These are phyloP conservation scores for Sphaerobolus stellatus DNA, from an alignment of 1,284 basidiomycete genomes.

Conservation along the genomic window DNA sequence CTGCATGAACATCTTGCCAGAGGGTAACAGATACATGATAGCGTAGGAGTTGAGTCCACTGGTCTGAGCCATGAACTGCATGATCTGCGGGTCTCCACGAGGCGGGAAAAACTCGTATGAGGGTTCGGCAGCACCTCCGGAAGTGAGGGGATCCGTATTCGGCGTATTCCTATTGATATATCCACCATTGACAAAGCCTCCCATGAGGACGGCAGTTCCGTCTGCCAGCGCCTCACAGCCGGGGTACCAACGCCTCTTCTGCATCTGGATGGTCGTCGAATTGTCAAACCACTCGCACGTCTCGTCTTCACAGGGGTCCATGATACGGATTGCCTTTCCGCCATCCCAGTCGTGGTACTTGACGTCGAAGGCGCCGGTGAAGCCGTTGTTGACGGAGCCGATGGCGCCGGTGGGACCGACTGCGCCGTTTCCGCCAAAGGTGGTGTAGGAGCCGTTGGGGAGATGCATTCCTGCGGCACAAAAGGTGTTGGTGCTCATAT, in stretches of 20 bases:
- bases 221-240: constrained; percentile 75
- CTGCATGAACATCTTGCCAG: constrained; percentile 82
- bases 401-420: constrained; percentile 70
- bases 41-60: constrained; percentile 91
- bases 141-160: constrained; percentile 60
- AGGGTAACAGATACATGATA: constrained; percentile 82
- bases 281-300: constrained; percentile 82
- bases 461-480: constrained; percentile 76
- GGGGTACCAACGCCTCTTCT: constrained; percentile 84
- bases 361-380: constrained; percentile 53
- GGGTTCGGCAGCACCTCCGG: constrained; percentile 65
- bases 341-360: constrained; percentile 69
- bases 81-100: constrained; percentile 53
- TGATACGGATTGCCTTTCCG: constrained; percentile 64
- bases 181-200: constrained; percentile 81
- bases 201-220: constrained; percentile 70
- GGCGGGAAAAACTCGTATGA: constrained; percentile 86
- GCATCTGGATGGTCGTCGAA: constrained; percentile 65
- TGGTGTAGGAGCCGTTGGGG: constrained; percentile 61
- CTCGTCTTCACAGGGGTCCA: constrained; percentile 68
- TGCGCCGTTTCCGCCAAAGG: constrained; percentile 76
- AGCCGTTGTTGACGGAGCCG: constrained; percentile 49
- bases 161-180: constrained; percentile 86
- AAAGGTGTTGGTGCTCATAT: constrained; percentile 79
- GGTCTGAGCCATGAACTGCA: constrained; percentile 79